Conservation (phyloP, 208 protist species). For the Sergeia podlipaevii region DNA sequence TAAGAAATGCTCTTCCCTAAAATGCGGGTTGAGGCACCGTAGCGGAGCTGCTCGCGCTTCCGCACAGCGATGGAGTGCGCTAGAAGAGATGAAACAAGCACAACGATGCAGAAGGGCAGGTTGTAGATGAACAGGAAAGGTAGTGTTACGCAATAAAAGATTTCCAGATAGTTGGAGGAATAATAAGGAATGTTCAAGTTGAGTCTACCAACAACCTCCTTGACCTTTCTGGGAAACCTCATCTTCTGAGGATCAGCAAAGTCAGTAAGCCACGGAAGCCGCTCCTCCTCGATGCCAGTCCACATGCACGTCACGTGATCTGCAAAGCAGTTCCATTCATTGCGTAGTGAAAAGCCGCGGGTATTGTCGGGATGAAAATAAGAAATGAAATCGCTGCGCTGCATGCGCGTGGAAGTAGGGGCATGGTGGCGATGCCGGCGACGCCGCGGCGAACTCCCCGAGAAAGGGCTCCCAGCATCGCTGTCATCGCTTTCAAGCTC, state of each 20-base stretch:
- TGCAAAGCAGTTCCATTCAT: slow-evolving; percentile 15
- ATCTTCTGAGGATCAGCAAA: slow-evolving; percentile 60
- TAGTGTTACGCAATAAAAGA: slow-evolving; percentile 55
- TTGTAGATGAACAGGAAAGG: slow-evolving; percentile 68
- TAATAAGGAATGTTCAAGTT: slow-evolving; percentile 89
- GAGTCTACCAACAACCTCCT: slow-evolving; percentile 39
- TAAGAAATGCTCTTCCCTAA: slow-evolving; percentile 39
- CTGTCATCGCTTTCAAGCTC: too few relatives aligned
- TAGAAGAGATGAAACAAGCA: slow-evolving; percentile 26
- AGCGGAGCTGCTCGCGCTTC: slow-evolving; percentile 19
- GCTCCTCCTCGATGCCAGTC: slow-evolving; percentile 35
- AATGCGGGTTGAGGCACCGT: slow-evolving; percentile 18
- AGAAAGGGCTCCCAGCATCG: too few relatives aligned
- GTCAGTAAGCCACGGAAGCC: slow-evolving; percentile 71
- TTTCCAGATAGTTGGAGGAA: slow-evolving; percentile 65
- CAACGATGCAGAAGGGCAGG: slow-evolving; percentile 42
- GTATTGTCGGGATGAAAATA: slow-evolving; percentile 32
- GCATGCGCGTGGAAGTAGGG: background rate
- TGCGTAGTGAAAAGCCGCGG: slow-evolving; percentile 13
- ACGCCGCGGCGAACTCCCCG: too few relatives aligned
- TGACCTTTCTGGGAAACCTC: slow-evolving; percentile 29
- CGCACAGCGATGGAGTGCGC: slow-evolving; percentile 35
- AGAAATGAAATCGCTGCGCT: slow-evolving; percentile 11
- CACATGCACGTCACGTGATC: slow-evolving; percentile 6
- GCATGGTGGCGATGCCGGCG: background rate